Evolutionary conservation across 805 yeast genomes (phyloP), one percentile per base, ranked within the genome.

Genomic region (Yarrowia bubula): DNA sequence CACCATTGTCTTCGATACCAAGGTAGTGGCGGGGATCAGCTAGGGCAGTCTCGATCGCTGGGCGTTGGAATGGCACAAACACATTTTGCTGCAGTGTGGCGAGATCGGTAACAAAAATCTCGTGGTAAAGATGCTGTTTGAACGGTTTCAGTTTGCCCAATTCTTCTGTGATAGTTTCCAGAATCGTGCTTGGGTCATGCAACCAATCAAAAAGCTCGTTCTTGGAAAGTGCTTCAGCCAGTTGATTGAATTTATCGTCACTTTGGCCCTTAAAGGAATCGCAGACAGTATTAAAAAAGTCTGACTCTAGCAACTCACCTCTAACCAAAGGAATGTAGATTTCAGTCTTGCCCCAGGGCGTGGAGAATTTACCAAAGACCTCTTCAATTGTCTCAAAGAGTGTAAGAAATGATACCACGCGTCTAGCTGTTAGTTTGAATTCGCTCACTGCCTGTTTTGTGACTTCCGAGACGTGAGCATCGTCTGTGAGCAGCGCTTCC

Each of bases 11-110:
- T 72, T 51, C 22, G 67, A 60, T 51, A 64, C 70, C 72, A 63
- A 75, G 66, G 53, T 73, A 73, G 14, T 65, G 69, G 42, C 73
- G 76, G 2, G 83, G 81, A 48, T 81, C 78, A 8, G 79, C 72
- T 44, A 84, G 69, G 0, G 83, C 77, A 7, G 76, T 74, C 48
- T 79, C 80, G 1, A 79, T 65, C 0, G 76, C 72, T 1, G 79
- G 76, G 13, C 86, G 75, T 13, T 77, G 74, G 35, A 76, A 71
- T 1, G 87, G 87, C 17, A 76, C 75, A 69, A 84, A 77, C 15
- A 76, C 79, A 32, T 70, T 70, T 15, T 71, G 69, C 10, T 78
- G 71, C 8, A 80, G 68, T 0, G 73, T 72, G 4, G 71, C 70
- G 10, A 69, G 72, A 57, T 78, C 74, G 4, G 79, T 71, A n/a